Evolutionary conservation across 305 asterid genomes (phyloP).

Genomic region (Fraxinus velutina): DNA sequence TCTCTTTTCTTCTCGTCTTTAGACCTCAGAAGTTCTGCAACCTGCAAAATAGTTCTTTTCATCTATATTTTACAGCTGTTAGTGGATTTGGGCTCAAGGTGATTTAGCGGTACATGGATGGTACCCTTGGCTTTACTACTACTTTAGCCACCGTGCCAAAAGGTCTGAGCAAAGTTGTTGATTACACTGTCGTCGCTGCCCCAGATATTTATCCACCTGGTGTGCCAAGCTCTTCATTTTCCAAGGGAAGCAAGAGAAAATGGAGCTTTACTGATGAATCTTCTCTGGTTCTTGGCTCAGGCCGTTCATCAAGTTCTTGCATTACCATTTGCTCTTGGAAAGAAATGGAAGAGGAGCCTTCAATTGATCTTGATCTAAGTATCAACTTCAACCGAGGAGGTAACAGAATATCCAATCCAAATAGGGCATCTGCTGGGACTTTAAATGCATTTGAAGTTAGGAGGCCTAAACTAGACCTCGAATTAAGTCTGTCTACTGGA

Average conservation of each 20-base stretch:
- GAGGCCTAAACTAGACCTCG: constrained; percentile 51
- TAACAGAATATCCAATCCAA: constrained; percentile 16
- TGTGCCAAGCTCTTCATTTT: constrained; percentile 19
- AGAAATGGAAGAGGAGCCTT: constrained; percentile 47
- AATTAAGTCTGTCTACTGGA: constrained; percentile 55
- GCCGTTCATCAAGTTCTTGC: constrained; percentile 42
- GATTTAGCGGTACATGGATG: constrained; percentile 47
- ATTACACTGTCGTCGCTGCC: constrained; percentile 19
- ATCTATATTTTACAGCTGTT: background rate
- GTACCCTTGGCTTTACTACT: constrained; percentile 28
- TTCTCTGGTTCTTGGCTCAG: constrained; percentile 48
- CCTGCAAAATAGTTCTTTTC: constrained; percentile 20
- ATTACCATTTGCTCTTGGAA: constrained; percentile 38
- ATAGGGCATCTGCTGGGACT: constrained; percentile 23
- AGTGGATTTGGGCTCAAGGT: constrained; percentile 25
- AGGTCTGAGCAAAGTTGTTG: constrained; percentile 25
- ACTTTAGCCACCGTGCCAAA: constrained; percentile 28
- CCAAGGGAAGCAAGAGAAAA: constrained; percentile 45
- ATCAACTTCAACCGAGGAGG: constrained; percentile 33
- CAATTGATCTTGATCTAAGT: constrained; percentile 44
- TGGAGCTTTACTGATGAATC: constrained; percentile 33
- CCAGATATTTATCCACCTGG: constrained; percentile 27
- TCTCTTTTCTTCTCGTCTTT: background rate
- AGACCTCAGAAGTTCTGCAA: constrained; percentile 20
- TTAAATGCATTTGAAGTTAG: constrained; percentile 18